Evolutionary conservation across 2,329 filamentous ascomycete species (phyloP), one percentile per base, ranked within the genome.

Genomic region (Penicillium polonicum): DNA sequence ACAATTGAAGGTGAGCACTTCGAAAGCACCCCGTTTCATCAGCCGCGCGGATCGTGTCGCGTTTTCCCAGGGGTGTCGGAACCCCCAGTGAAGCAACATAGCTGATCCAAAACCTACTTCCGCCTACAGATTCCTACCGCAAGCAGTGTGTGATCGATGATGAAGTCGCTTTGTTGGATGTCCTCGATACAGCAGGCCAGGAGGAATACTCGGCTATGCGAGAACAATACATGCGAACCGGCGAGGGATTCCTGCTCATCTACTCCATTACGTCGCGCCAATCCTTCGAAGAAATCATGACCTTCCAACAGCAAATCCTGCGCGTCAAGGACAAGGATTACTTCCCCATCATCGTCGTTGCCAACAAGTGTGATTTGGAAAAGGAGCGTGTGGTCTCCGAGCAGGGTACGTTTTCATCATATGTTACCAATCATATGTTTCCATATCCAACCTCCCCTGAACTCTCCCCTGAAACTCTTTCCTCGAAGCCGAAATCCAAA

Each of bases 121-220:
- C 39, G 55, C 21, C 29, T 55, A 52, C 76, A 99, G 94, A 99
- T 76, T 97, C 94, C 63, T 99, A 99, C 84, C 92, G 94, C 82
- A 99, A 99, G 88, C 94, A 97, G 84, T 97, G 94, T 77, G 88
- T 96, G 69, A 96, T 99, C 76, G 94, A 99, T 75, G 94, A 97
- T 70, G 94, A 99, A 80, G 92, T 97, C 67, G 94, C 94, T 51
- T 85, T 99, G 60, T 89, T 99, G 77, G 94, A 99, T 78, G 94
- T 99, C 63, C 88, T 97, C 75, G 94, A 99, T 78, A 99, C 94
- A 54, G 94, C 94, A 62, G 94, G 94, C 60, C 94, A 99, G 78
- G 94, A 99, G 80, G 94, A 99, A 81, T 99, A 97, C 82, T 96
- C 92, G 57, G 94, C 94, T 53, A 97, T 99, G 94, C 86, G 94